phyloP scores from a whole-genome alignment of 2,329 filamentous ascomycete genomes.

The Pochonia chlamydosporia region DNA sequence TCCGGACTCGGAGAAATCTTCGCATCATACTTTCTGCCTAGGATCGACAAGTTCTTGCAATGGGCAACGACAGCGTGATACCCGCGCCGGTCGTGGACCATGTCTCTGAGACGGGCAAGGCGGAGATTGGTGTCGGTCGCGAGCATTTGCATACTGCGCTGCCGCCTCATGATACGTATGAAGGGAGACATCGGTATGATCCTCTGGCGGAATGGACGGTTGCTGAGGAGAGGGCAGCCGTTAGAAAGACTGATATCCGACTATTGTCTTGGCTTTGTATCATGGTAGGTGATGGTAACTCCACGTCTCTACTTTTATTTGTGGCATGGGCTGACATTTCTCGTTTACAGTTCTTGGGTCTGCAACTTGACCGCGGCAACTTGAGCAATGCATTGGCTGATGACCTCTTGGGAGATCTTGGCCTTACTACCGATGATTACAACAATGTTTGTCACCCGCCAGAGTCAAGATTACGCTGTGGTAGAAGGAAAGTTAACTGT shows the following conservation, averaged over 20 bases:
- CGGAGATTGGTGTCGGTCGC: conserved; percentile 30
- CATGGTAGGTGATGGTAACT: conserved; percentile 29
- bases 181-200: conserved; percentile 36
- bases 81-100: neutral
- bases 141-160: conserved; percentile 27
- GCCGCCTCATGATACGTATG: conserved; percentile 27
- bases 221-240: conserved; percentile 48
- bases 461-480: too few species aligned
- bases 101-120: conserved; percentile 15
- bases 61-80: neutral
- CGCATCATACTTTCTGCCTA: neutral
- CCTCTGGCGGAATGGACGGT: conserved; percentile 42
- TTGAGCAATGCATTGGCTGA: conserved; percentile 57
- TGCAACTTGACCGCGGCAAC: conserved; percentile 60
- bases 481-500: neutral
- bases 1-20: neutral
- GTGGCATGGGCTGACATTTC: neutral
- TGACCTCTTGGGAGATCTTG: conserved; percentile 51
- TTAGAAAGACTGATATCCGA: conserved; percentile 45
- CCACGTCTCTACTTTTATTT: too few species aligned
- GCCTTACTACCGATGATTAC: conserved; percentile 44
- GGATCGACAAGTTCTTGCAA: neutral
- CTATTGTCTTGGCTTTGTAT: conserved; percentile 37
- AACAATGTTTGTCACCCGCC: conserved; percentile 36
- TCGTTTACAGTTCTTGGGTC: conserved; percentile 51